phyloP scores from a whole-genome alignment of 2,329 filamentous ascomycete species.

The Mollisia scopiformis region DNA sequence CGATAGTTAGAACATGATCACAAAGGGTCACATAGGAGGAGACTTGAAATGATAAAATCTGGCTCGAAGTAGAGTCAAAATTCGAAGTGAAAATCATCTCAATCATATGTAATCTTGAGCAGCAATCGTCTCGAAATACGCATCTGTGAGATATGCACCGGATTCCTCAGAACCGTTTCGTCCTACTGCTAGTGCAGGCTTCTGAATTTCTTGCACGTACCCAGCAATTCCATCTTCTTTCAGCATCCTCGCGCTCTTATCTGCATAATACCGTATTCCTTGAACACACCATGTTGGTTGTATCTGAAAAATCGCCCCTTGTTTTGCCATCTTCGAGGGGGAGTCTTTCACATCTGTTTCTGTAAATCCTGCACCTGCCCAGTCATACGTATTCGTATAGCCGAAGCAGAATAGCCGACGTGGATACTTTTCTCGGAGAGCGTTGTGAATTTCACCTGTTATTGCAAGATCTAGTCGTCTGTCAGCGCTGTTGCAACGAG shows the following conservation, averaged over 20 bases:
- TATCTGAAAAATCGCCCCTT: neutral
- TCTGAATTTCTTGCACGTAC: neutral
- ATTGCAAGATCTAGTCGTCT: neutral
- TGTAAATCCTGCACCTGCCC: neutral
- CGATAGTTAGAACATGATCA: no score
- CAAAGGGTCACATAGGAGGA: no score
- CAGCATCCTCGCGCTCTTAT: neutral
- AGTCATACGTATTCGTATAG: neutral
- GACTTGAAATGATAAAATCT: no score
- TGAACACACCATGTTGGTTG: neutral
- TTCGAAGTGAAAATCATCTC: neutral
- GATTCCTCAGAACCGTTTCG: neutral
- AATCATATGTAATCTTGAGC: neutral
- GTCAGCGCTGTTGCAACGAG: neutral
- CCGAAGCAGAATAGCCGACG: neutral
- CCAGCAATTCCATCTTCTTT: neutral
- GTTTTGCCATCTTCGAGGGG: neutral
- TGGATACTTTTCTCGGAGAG: neutral
- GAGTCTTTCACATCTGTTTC: neutral
- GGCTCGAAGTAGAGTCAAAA: no score
- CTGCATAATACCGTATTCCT: neutral
- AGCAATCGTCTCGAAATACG: neutral
- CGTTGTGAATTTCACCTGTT: neutral
- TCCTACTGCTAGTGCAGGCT: neutral
- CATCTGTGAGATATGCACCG: conserved; percentile 3